Evolutionary conservation across 2,329 filamentous ascomycete genomes (phyloP).

Genomic region (Talaromyces verruculosus): DNA sequence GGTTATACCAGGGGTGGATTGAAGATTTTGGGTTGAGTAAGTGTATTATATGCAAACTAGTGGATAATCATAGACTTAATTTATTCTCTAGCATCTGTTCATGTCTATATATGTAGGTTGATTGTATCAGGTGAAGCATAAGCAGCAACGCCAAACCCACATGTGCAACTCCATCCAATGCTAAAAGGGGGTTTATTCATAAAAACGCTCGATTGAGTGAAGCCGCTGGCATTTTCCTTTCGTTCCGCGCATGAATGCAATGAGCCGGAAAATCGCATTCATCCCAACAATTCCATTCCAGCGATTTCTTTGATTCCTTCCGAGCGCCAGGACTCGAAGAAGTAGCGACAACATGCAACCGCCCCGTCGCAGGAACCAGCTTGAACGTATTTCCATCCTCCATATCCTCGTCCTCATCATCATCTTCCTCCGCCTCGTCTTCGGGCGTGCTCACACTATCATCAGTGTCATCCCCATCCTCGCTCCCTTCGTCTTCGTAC

Average conservation of each 20-base stretch:
- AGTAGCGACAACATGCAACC: slow-evolving; percentile 3
- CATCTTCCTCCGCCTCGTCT: background rate
- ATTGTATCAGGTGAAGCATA: background rate
- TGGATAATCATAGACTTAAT: slow-evolving; percentile 1
- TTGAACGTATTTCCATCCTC: background rate
- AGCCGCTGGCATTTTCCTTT: no score
- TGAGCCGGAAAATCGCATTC: slow-evolving; percentile 21
- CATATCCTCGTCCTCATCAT: background rate
- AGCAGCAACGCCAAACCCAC: background rate
- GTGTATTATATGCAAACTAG: slow-evolving; percentile 6
- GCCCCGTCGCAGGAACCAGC: slow-evolving; percentile 2
- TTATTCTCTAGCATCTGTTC: background rate
- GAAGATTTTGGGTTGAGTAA: slow-evolving; percentile 44
- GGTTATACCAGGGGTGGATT: slow-evolving; percentile 49
- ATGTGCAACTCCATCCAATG: background rate
- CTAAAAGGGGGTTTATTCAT: background rate
- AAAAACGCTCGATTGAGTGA: background rate
- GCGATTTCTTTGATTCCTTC: background rate
- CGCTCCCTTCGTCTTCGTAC: slow-evolving; percentile 10
- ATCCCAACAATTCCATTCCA: slow-evolving; percentile 12
- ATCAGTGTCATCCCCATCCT: background rate
- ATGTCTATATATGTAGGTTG: slow-evolving; percentile 1
- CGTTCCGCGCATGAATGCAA: slow-evolving; percentile 12
- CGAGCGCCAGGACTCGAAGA: no score
- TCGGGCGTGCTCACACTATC: background rate